These are phyloP conservation scores for Colletotrichum spaethianum DNA, from an alignment of 2,329 filamentous ascomycete species.

Conservation along the genomic window DNA sequence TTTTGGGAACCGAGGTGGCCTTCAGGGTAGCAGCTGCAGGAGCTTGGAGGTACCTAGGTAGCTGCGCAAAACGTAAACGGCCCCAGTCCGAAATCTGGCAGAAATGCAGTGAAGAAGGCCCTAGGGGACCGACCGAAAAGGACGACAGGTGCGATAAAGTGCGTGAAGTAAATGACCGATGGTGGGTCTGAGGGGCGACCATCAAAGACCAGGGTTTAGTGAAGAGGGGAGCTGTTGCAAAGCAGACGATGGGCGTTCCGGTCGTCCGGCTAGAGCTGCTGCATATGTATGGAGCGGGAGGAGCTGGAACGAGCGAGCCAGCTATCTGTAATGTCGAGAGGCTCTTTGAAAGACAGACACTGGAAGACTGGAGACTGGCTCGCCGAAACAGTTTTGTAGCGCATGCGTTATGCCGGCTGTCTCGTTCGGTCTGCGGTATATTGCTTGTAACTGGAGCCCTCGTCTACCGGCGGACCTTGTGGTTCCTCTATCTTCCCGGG, in stretches of 20 bases:
- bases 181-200: conserved; percentile 42
- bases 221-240: conserved; percentile 2
- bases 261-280: neutral
- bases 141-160: conserved; percentile 38
- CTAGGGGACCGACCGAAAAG: conserved; percentile 28
- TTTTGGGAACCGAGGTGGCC: conserved; percentile 12
- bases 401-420: conserved; percentile 26
- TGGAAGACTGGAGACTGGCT: neutral
- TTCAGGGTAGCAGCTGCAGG: conserved; percentile 36
- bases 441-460: conserved; percentile 24
- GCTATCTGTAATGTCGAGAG: neutral
- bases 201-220: conserved; percentile 37
- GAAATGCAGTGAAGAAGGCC: conserved; percentile 28
- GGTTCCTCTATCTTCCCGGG: conserved; percentile 8
- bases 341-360: neutral
- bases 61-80: conserved; percentile 21
- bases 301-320: neutral
- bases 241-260: conserved; percentile 14
- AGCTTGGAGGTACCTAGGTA: conserved; percentile 31
- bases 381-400: conserved; percentile 13
- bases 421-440: conserved; percentile 31
- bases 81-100: conserved; percentile 23
- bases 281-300: neutral
- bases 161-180: conserved; percentile 41
- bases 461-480: neutral